These are phyloP conservation scores for Xylariaceae sp. DNA, from an alignment of 2,329 filamentous ascomycete genomes.

Conservation along the genomic window DNA sequence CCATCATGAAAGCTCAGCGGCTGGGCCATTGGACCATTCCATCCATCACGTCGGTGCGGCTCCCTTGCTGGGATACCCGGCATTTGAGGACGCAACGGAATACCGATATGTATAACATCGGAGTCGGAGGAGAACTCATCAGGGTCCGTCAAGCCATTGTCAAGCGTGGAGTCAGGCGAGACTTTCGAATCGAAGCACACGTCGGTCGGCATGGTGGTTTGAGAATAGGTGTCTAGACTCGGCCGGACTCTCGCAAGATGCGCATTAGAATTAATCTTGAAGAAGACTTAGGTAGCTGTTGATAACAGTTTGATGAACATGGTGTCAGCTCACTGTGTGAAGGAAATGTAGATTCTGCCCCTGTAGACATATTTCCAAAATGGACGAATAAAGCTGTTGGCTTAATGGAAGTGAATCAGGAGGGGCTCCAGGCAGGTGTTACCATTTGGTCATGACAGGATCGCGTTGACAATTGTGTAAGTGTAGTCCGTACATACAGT, in stretches of 20 bases:
- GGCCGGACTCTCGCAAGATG: slow-evolving; percentile 6
- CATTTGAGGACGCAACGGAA: slow-evolving; percentile 22
- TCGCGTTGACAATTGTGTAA: too few species aligned
- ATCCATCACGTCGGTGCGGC: neutral
- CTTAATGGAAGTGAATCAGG: neutral
- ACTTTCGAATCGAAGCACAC: slow-evolving; percentile 11
- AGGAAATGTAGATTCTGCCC: neutral
- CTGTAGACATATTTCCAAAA: neutral
- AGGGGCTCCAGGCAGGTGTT: too few species aligned
- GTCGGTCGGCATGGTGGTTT: slow-evolving; percentile 11
- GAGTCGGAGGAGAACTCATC: slow-evolving; percentile 20
- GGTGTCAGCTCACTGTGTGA: slow-evolving; percentile 5
- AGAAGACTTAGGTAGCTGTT: slow-evolving; percentile 1
- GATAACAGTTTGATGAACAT: neutral
- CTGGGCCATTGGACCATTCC: neutral
- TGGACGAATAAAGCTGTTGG: neutral
- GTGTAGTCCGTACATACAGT: too few species aligned
- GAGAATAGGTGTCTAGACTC: slow-evolving; percentile 2
- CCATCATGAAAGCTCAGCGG: neutral
- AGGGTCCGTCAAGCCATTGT: slow-evolving; percentile 5
- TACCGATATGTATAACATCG: slow-evolving; percentile 22
- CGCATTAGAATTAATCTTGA: slow-evolving; percentile 13
- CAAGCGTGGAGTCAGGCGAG: slow-evolving; percentile 3
- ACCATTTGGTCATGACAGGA: too few species aligned
- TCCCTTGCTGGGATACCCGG: slow-evolving; percentile 1